Percentiles rank a stretch among this genome's conserved stretches.
phyloP scores from a whole-genome alignment of 129 eudicot genomes.

The Centaurea solstitialis region DNA sequence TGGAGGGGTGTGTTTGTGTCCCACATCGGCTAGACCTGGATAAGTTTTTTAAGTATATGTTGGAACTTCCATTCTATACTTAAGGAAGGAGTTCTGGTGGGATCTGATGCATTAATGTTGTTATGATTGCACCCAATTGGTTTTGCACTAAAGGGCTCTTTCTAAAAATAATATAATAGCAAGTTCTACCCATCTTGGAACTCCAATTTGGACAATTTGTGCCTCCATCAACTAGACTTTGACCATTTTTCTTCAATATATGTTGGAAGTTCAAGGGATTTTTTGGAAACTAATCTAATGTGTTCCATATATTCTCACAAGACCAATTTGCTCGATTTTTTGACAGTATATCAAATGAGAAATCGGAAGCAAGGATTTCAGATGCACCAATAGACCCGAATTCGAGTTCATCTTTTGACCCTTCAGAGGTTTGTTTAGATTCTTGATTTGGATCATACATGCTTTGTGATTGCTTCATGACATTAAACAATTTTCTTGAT shows the following conservation, averaged over 20 bases:
- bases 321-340: neutral
- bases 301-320: neutral
- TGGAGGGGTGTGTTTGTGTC: neutral
- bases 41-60: neutral
- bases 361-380: constrained; percentile 84
- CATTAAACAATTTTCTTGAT: constrained; percentile 17
- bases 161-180: neutral
- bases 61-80: neutral
- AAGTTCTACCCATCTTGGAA: neutral
- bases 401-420: constrained; percentile 36
- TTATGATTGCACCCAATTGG: no score
- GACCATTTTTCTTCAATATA: neutral
- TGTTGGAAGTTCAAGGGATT: neutral
- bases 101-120: no score
- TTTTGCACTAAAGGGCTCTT: neutral
- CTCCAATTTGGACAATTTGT: neutral
- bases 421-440: constrained; percentile 56
- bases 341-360: constrained; percentile 75
- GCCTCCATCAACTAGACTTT: neutral
- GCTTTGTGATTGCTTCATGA: constrained; percentile 1
- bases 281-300: neutral
- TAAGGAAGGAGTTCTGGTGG: no score
- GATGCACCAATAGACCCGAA: constrained; percentile 56
- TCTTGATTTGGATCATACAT: neutral
- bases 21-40: neutral